These are phyloP conservation scores for Candida qinlingensis DNA, from an alignment of 805 yeast species.

Conservation along the genomic window DNA sequence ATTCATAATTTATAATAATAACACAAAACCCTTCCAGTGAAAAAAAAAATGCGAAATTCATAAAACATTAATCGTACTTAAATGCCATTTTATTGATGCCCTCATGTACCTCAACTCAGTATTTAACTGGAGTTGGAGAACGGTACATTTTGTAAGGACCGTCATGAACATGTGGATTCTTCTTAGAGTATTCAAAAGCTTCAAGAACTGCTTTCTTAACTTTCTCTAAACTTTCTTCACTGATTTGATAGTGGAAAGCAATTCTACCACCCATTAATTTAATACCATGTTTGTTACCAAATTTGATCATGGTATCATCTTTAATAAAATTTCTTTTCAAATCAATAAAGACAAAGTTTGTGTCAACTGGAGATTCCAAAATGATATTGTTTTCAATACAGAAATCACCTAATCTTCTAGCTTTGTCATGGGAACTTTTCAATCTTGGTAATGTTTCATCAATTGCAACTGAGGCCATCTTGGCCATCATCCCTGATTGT, in stretches of 20 bases:
- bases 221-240: slow-evolving; percentile 47
- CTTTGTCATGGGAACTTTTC: slow-evolving; percentile 42
- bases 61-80: slow-evolving; percentile 14
- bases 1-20: not conserved
- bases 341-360: slow-evolving; percentile 80
- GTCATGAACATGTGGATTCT: slow-evolving; percentile 44
- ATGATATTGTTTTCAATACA: slow-evolving; percentile 48
- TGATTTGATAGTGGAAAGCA: slow-evolving; percentile 72
- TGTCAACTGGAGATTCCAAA: slow-evolving; percentile 71
- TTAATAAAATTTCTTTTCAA: slow-evolving; percentile 42
- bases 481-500: slow-evolving; percentile 76
- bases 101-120: slow-evolving; percentile 10
- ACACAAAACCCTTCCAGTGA: slow-evolving; percentile 6
- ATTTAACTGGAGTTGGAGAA: slow-evolving; percentile 31
- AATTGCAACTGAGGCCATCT: slow-evolving; percentile 77
- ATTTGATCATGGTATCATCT: slow-evolving; percentile 45
- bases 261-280: slow-evolving; percentile 68
- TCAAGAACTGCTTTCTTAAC: slow-evolving; percentile 55
- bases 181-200: slow-evolving; percentile 46
- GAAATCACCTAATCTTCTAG: slow-evolving; percentile 46
- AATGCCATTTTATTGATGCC: slow-evolving; percentile 24
- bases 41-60: slow-evolving; percentile 11
- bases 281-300: slow-evolving; percentile 56
- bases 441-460: slow-evolving; percentile 57
- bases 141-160: slow-evolving; percentile 45